phyloP scores from a whole-genome alignment of 768 basidiomycete species.

The Lactarius pseudohatsudake region DNA sequence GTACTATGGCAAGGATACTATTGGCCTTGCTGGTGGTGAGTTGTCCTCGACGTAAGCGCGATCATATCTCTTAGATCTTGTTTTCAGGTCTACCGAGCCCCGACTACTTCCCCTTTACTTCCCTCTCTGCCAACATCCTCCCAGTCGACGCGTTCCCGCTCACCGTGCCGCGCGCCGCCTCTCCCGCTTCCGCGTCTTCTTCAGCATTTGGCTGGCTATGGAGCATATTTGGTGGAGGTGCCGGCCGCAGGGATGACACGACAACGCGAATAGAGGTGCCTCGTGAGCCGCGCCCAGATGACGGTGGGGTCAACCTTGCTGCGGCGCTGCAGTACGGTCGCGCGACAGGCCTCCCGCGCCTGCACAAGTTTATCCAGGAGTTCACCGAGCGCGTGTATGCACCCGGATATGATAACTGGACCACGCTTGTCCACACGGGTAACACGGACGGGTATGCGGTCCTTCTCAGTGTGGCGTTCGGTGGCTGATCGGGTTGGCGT shows the following conservation, averaged over 20 bases:
- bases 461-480: neutral
- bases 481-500: neutral
- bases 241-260: slow-evolving; percentile 41
- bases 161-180: slow-evolving; percentile 28
- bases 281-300: slow-evolving; percentile 51
- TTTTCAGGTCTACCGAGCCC: slow-evolving; percentile 60
- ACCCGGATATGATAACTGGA: slow-evolving; percentile 62
- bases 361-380: slow-evolving; percentile 56
- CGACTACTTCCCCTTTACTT: slow-evolving; percentile 68
- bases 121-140: slow-evolving; percentile 55
- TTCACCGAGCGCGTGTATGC: slow-evolving; percentile 54
- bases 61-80: neutral
- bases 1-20: slow-evolving; percentile 55
- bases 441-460: slow-evolving; percentile 60
- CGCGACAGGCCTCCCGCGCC: slow-evolving; percentile 52
- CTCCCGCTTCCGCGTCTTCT: slow-evolving; percentile 18
- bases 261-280: slow-evolving; percentile 52
- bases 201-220: slow-evolving; percentile 58
- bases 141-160: slow-evolving; percentile 51
- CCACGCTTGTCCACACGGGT: slow-evolving; percentile 57
- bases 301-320: slow-evolving; percentile 57
- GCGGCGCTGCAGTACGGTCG: slow-evolving; percentile 71
- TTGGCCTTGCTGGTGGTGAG: slow-evolving; percentile 69
- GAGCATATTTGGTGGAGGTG: slow-evolving; percentile 47
- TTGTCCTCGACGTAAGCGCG: neutral